Percentiles rank a stretch among this genome's conserved stretches.
phyloP scores from a whole-genome alignment of 2,329 filamentous ascomycete species.

The Cyanodermella asteris region DNA sequence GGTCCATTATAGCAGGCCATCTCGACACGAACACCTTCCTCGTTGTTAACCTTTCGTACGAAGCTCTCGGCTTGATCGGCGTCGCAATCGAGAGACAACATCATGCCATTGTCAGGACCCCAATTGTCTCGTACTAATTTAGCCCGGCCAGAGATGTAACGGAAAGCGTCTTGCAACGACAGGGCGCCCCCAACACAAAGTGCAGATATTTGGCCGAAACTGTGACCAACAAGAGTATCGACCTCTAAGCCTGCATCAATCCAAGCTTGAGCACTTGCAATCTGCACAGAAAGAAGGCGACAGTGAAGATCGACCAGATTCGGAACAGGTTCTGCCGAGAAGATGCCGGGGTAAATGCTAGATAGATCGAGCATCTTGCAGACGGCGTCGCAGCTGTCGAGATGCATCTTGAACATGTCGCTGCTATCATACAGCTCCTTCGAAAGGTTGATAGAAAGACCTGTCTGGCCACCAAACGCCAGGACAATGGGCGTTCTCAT shows the following conservation, averaged over 20 bases:
- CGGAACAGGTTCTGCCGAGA: constrained; percentile 9
- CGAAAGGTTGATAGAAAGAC: constrained; percentile 5
- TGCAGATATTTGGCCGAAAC: constrained; percentile 13
- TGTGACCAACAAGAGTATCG: constrained; percentile 13
- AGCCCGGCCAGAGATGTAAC: constrained; percentile 12
- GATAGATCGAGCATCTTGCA: constrained; percentile 9
- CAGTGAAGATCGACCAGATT: constrained; percentile 14
- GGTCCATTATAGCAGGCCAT: constrained; percentile 30
- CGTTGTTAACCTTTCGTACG: constrained; percentile 5
- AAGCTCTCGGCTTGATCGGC: constrained; percentile 9
- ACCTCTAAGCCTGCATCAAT: constrained; percentile 12
- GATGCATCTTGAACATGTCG: constrained; percentile 9
- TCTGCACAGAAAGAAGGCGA: constrained; percentile 14
- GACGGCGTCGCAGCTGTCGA: constrained; percentile 12
- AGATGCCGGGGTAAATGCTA: constrained; percentile 13
- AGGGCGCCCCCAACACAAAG: constrained; percentile 11
- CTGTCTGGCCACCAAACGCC: constrained; percentile 13
- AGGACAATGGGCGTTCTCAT: constrained; percentile 9
- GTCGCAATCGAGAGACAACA: constrained; percentile 18
- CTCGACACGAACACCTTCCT: constrained; percentile 2
- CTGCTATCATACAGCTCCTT: constrained; percentile 8
- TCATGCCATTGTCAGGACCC: constrained; percentile 17
- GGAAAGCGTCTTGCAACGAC: constrained; percentile 10
- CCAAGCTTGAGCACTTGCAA: constrained; percentile 13
- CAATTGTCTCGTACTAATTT: constrained; percentile 13